Percentiles rank a stretch among this genome's conserved stretches.
Evolutionary conservation across 495 filamentous ascomycete species (phyloP).

Genomic region (Aspergillus asperescens): DNA sequence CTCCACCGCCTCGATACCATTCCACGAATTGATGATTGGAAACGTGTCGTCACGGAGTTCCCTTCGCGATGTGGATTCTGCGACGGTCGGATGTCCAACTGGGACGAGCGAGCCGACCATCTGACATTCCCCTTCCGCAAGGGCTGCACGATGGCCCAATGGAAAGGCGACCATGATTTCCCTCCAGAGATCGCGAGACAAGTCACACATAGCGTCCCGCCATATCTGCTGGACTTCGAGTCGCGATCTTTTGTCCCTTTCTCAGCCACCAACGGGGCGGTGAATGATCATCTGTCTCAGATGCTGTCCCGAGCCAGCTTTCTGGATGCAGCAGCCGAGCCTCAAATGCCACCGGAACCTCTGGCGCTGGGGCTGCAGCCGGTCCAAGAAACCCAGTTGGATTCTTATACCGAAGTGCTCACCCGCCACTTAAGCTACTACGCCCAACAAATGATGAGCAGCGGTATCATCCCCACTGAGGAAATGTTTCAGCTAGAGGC

Average conservation of each 20-base stretch:
- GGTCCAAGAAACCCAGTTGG: neutral
- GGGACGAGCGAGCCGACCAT: slow-evolving; percentile 56
- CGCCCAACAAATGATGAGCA: slow-evolving; percentile 32
- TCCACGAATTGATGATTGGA: slow-evolving; percentile 63
- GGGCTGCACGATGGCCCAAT: slow-evolving; percentile 58
- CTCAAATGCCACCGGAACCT: neutral
- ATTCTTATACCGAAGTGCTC: slow-evolving; percentile 1
- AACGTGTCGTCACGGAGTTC: slow-evolving; percentile 52
- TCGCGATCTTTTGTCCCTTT: slow-evolving; percentile 15
- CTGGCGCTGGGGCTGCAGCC: neutral
- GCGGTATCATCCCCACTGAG: slow-evolving; percentile 39
- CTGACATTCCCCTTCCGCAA: slow-evolving; percentile 58
- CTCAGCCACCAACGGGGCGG: slow-evolving; percentile 9
- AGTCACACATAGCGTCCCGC: slow-evolving; percentile 62
- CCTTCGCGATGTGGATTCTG: slow-evolving; percentile 64
- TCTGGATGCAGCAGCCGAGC: neutral
- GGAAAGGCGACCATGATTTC: slow-evolving; percentile 65
- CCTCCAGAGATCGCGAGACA: slow-evolving; percentile 54
- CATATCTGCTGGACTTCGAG: slow-evolving; percentile 33
- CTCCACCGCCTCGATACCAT: slow-evolving; percentile 59
- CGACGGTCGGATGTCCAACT: slow-evolving; percentile 50
- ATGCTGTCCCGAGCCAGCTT: neutral
- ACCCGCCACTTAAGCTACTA: slow-evolving; percentile 36
- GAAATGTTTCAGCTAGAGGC: slow-evolving; percentile 50
- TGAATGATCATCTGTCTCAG: neutral